Evolutionary conservation across 306 rosid species (phyloP).

Genomic region (Trifolium fragiferum): DNA sequence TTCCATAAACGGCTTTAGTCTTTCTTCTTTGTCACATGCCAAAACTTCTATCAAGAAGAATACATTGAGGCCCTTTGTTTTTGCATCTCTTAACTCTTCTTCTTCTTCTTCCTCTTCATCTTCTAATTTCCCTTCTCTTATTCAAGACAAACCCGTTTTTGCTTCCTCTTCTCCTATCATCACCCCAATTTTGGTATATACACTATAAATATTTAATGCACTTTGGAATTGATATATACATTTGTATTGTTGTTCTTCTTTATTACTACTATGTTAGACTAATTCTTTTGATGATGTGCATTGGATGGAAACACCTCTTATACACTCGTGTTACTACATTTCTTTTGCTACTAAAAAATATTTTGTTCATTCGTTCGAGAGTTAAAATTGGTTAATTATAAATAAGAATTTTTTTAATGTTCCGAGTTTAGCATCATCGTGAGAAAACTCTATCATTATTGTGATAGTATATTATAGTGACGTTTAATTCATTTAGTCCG

Average conservation of each 20-base stretch:
- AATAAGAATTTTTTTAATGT: too few species aligned
- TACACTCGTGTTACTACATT: background rate
- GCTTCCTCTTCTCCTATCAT: slow-evolving; percentile 75
- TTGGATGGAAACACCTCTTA: background rate
- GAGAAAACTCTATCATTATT: too few species aligned
- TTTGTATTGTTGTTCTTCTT: background rate
- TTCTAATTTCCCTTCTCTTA: slow-evolving; percentile 65
- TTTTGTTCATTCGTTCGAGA: background rate
- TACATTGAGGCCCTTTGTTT: slow-evolving; percentile 59
- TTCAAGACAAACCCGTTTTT: slow-evolving; percentile 80
- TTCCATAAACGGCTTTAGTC: slow-evolving; percentile 62
- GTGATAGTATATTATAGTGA: background rate
- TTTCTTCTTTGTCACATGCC: slow-evolving; percentile 56
- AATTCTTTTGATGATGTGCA: background rate
- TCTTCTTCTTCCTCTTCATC: slow-evolving; percentile 56
- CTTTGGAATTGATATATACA: background rate
- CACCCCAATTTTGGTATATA: slow-evolving; percentile 74
- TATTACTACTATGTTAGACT: background rate
- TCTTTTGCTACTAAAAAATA: background rate
- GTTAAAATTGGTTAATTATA: background rate
- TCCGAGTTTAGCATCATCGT: too few species aligned
- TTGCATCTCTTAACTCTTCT: slow-evolving; percentile 55
- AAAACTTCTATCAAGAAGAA: slow-evolving; percentile 46
- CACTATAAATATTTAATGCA: background rate
- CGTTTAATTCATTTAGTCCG: background rate